Conservation (phyloP, 768 basidiomycete genomes). For the Lenzites betulinus region DNA sequence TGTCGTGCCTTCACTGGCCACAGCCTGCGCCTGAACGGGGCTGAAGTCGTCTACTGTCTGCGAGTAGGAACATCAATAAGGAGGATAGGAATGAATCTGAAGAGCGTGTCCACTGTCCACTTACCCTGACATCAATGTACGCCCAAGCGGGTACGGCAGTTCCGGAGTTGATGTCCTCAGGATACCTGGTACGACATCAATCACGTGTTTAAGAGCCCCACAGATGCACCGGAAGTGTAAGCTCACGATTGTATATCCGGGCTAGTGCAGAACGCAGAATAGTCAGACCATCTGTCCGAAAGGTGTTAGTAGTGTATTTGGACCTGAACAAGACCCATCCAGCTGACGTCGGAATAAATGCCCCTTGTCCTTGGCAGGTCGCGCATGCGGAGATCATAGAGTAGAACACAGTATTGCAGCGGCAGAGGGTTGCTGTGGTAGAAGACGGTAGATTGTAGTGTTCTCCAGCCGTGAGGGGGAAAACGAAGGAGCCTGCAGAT, state of each 20-base stretch:
- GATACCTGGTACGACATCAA: background rate
- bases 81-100: background rate
- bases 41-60: conserved; percentile 3
- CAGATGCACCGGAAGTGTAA: background rate
- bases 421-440: conserved; percentile 8
- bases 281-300: conserved; percentile 5
- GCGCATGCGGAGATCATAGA: conserved; percentile 17
- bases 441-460: conserved; percentile 16
- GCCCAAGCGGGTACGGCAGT: conserved; percentile 19
- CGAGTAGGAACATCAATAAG: background rate
- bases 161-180: conserved; percentile 3
- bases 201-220: too few relatives aligned
- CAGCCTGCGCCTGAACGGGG: background rate
- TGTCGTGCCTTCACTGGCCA: background rate
- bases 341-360: conserved; percentile 4
- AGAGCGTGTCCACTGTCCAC: too few relatives aligned
- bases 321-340: too few relatives aligned
- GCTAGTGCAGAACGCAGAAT: conserved; percentile 1
- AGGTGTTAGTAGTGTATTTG: background rate
- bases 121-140: conserved; percentile 16
- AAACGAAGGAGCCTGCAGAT: conserved; percentile 8
- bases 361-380: conserved; percentile 11
- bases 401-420: conserved; percentile 17
- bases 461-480: background rate
- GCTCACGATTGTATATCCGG: conserved; percentile 6